Evolutionary conservation across 2,329 filamentous ascomycete species (phyloP), one percentile per base, ranked within the genome.

Genomic region (Aulographum hederae): DNA sequence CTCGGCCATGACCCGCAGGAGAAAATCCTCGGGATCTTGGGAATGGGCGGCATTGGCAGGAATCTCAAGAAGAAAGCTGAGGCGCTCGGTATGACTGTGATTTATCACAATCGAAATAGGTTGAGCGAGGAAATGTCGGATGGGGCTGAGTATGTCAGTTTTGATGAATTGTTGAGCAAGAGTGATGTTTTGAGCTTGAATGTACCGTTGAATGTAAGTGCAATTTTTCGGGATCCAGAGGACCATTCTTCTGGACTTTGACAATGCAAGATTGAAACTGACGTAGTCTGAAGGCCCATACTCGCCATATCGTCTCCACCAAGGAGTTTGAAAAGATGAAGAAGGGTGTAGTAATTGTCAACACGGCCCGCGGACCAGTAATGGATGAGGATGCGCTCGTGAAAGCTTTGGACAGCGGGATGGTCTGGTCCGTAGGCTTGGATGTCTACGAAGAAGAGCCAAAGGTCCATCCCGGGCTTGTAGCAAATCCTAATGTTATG

Each of bases 401-500:
- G 4, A 57, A 70, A 28, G 79, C 80, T 1, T 61, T 91, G 2
- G 65, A 75, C 14, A 63, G 57, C 12, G 79, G 80, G 5, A 68
- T 71, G 36, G 78, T 91, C 26, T 64, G 65, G 40, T 75, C 70
- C 8, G 73, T 61, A 11, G 81, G 81, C 2, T 61, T 91, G 4
- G 81, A 91, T 48, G 81, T 91, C 31, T 91, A 73, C 46, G 81
- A 91, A 48, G 62, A 84, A 23, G 81, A 91, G 52, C 82, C 82
- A 0, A 61, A 68, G 35, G 58, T 91, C 18, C 78, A 89, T 45
- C 73, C 72, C 0, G 78, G 75, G 1, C 58, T 91, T 26, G 42
- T 85, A 11, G 56, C 58, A 12, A 85, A 86, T 46, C 69, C 69
- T 2, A 67, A 70, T 41, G 78, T 80, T 15, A 60, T 86, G 43